Conservation (phyloP, 1,284 basidiomycete species). For the Papiliotrema flavescens region DNA sequence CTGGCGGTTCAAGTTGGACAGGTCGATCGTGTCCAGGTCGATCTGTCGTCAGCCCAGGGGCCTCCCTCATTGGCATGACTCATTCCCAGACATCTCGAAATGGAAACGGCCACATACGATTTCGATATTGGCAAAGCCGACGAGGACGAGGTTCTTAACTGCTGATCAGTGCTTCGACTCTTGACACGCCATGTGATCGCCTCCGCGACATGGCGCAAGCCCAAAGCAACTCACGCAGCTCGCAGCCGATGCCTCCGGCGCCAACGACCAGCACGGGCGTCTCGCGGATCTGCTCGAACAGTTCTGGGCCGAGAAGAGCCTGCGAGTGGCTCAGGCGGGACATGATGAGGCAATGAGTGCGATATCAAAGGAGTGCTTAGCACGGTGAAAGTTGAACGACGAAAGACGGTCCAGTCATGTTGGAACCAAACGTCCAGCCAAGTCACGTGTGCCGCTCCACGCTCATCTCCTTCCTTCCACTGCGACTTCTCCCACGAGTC, state of each 20-base stretch:
- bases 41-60: constrained; percentile 54
- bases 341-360: constrained; percentile 15
- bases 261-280: constrained; percentile 86
- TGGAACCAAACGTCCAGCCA: too few species aligned
- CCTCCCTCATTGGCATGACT: background rate
- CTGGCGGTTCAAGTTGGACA: constrained; percentile 96
- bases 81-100: background rate
- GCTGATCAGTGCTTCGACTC: constrained; percentile 1
- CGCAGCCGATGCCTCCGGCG: constrained; percentile 95
- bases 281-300: constrained; percentile 54
- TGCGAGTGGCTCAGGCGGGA: constrained; percentile 34
- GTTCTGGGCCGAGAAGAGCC: constrained; percentile 68
- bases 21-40: constrained; percentile 97
- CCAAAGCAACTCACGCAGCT: constrained; percentile 68
- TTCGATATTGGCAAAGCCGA: constrained; percentile 89
- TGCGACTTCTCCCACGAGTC: too few species aligned
- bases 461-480: too few species aligned
- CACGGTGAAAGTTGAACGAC: too few species aligned
- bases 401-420: too few species aligned
- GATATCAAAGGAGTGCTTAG: background rate
- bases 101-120: constrained; percentile 43
- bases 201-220: background rate
- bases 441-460: too few species aligned
- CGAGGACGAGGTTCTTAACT: constrained; percentile 95
- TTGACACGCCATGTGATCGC: too few species aligned